Base-by-base conservation (phyloP, 768 basidiomycete genomes). In the Pleurotus citrinopileatus region DNA sequence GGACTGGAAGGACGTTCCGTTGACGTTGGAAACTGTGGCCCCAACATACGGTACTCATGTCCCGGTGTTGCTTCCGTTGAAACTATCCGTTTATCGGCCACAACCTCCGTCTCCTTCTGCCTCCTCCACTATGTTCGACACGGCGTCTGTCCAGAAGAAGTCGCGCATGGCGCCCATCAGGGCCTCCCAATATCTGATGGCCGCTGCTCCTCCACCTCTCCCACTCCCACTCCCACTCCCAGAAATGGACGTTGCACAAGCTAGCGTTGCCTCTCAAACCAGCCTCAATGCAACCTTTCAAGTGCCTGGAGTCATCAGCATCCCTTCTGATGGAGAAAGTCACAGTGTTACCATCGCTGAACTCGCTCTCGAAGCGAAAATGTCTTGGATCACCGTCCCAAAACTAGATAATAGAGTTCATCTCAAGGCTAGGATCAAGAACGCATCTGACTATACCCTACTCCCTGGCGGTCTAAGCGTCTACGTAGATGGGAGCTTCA, bases 401-500 rank as follows among this genome's bases (percentile, higher is more conserved):
- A 75, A 71, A 57, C 59, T 61, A 23, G 73, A 75, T 45, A 54
- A 65, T 2, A 71, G 68, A 54, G 67, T 70, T 0, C 73, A 75
- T 62, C 37, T 78, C 25, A 75, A 81, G 75, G 76, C 74, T 10
- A 73, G 67, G 46, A 72, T 84, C 53, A 75, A 74, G 63, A 84
- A 84, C 57, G 73, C 73, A 10, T 81, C 79, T 4, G 76, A 79
- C 23, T 81, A 80, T 55, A 75, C 77, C 2, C 62, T 85, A 1
- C 69, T 85, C 7, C 59, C 66, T 0, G 83, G 83, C 0, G 58
- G 61, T 0, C 76, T 77, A 0, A 79, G 73, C 56, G 72, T 83
- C 0, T 84, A 81, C 60, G 70, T 84, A 27, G 79, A 84, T 61
- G 79, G 79, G 27, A 76, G 75, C 53, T 83, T 81, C 61, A 79